Base-by-base conservation (phyloP, 495 filamentous ascomycete species). In the Penicillium argentinense region DNA sequence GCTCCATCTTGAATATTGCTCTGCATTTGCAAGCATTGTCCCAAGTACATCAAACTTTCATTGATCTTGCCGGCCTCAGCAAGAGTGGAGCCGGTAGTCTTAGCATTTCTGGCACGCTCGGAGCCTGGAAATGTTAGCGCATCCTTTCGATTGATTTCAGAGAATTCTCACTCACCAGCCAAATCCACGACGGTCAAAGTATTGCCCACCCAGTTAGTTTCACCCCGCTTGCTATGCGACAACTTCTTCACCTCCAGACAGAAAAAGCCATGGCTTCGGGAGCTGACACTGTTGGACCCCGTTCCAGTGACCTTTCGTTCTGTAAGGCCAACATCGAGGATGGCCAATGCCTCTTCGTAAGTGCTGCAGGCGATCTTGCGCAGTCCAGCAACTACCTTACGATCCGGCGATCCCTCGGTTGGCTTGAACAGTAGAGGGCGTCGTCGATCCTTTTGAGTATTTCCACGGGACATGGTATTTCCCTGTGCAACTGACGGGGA, bases 1-100 rank as follows among this genome's bases (percentile, higher is more conserved):
- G 79, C 79, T 40, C 82, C 81, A 48, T 81, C 82, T 26, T 81
- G 84, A 28, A 84, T 74, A 54, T 89, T 87, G 47, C 84, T 89
- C 66, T 97, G 95, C 83, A 96, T 89, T 63, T 98, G 93, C 54
- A 98, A 74, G 62, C 95, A 97, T 62, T 97, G 95, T 1, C 93
- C 93, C 1, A 98, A 81, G 64, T 96, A 97, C 95, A 98, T 98
- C 58, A 98, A 67, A 57, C 85, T 91, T 62, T 96, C 91, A 60
- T 98, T 98, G 57, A 98, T 98, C 66, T 96, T 96, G 13, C 93
- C 95, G 16, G 93, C 95, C 67, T 98, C 93, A 0, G 86, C 91
- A 2, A 98, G 79, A 1, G 91, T 96, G 0, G 89, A 84, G 14
- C 93, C 92, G 0, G 89, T 86, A 14, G 95, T 97, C 70, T 96